phyloP scores from a whole-genome alignment of 139 green algal genomes.

The Closterium sp. region DNA sequence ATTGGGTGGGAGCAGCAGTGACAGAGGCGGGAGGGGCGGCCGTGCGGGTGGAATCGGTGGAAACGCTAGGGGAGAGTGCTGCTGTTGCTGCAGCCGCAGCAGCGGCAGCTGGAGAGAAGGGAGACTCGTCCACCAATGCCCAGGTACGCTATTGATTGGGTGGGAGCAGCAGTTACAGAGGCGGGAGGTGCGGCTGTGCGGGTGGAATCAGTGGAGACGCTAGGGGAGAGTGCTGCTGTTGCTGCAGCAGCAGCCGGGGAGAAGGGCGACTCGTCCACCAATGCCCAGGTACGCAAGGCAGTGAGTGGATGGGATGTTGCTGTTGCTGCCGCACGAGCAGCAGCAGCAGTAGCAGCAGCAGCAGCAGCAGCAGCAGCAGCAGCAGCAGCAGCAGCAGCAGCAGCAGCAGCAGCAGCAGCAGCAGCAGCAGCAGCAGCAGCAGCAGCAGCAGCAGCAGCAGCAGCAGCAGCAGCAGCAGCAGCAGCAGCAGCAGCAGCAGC shows the following conservation, averaged over 20 bases:
- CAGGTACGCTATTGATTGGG: no score
- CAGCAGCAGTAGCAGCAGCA: no score
- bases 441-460: no score
- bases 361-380: no score
- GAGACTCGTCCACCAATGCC: not conserved
- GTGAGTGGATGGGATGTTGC: no score
- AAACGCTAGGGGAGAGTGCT: not conserved
- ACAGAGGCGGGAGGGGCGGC: not conserved
- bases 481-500: no score
- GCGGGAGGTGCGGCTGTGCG: not conserved
- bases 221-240: not conserved
- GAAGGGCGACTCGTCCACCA: not conserved
- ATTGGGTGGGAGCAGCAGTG: no score
- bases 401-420: no score
- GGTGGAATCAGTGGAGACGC: not conserved
- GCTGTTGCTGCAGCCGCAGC: not conserved
- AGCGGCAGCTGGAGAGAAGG: not conserved
- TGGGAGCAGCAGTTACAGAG: not conserved
- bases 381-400: no score
- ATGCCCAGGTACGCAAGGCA: not conserved
- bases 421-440: no score
- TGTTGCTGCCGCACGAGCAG: no score
- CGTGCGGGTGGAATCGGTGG: not conserved
- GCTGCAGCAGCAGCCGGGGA: not conserved
- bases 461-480: no score